phyloP scores from a whole-genome alignment of 179 eudicot species.

The Camellia oleifera region DNA sequence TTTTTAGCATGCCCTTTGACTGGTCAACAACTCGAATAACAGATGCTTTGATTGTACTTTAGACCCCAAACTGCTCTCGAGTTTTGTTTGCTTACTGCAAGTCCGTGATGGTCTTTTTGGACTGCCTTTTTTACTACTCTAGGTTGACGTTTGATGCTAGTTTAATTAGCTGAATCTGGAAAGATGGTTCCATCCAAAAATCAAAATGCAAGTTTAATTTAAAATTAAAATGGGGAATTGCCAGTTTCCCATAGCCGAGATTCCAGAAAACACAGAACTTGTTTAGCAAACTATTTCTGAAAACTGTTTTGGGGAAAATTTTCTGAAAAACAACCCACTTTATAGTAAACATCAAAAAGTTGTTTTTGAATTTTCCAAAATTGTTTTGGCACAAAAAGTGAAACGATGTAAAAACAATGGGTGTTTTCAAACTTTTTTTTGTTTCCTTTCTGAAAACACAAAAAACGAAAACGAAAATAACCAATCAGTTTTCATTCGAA shows the following conservation, averaged over 20 bases:
- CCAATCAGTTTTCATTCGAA: background rate
- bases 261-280: too few species aligned
- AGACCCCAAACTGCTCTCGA: background rate
- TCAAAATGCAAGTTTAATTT: background rate
- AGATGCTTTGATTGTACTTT: background rate
- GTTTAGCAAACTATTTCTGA: too few species aligned
- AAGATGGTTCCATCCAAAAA: background rate
- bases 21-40: background rate
- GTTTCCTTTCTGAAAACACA: too few species aligned
- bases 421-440: too few species aligned
- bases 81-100: background rate
- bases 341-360: too few species aligned
- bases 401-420: too few species aligned
- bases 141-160: background rate
- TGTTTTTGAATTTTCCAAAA: too few species aligned
- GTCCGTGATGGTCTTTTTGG: background rate
- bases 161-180: background rate
- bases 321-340: too few species aligned
- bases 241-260: background rate
- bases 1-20: background rate
- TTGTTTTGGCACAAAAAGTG: too few species aligned
- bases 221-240: background rate
- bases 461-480: too few species aligned
- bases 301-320: too few species aligned
- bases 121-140: background rate